phyloP scores from a whole-genome alignment of 495 filamentous ascomycete genomes.

The Parathielavia appendiculata region DNA sequence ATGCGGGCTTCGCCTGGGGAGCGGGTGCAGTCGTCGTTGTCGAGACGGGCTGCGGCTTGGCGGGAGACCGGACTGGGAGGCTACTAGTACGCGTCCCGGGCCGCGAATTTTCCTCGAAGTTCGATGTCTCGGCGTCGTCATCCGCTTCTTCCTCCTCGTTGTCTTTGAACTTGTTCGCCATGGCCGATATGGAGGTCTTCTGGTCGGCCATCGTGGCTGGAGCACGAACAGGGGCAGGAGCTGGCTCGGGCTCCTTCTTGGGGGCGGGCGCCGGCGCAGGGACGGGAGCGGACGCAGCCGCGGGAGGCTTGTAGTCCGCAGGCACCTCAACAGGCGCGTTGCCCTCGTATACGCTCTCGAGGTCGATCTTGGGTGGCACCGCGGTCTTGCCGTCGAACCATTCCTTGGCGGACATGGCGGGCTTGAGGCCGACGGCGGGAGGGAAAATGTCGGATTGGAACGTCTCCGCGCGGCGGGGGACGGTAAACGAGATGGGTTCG shows the following conservation, averaged over 20 bases:
- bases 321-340: slow-evolving; percentile 68
- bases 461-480: slow-evolving; percentile 87
- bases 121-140: slow-evolving; percentile 62
- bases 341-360: slow-evolving; percentile 87
- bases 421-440: slow-evolving; percentile 67
- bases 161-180: slow-evolving; percentile 82
- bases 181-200: slow-evolving; percentile 73
- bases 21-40: slow-evolving; percentile 32
- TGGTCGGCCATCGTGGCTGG: slow-evolving; percentile 73
- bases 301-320: slow-evolving; percentile 60
- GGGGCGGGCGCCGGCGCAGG: slow-evolving; percentile 46
- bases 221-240: slow-evolving; percentile 45
- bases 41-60: slow-evolving; percentile 24
- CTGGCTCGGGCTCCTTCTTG: slow-evolving; percentile 51
- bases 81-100: slow-evolving; percentile 36
- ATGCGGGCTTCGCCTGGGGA: slow-evolving; percentile 31
- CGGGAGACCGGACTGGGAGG: slow-evolving; percentile 23
- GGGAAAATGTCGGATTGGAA: slow-evolving; percentile 98
- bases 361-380: slow-evolving; percentile 82
- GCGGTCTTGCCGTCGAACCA: slow-evolving; percentile 83
- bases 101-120: slow-evolving; percentile 79
- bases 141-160: slow-evolving; percentile 55
- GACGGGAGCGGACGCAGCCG: slow-evolving; percentile 44
- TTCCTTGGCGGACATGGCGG: slow-evolving; percentile 71
- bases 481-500: slow-evolving; percentile 95